These are phyloP conservation scores for Immersiella caudata DNA, from an alignment of 495 filamentous ascomycete genomes.

Conservation along the genomic window DNA sequence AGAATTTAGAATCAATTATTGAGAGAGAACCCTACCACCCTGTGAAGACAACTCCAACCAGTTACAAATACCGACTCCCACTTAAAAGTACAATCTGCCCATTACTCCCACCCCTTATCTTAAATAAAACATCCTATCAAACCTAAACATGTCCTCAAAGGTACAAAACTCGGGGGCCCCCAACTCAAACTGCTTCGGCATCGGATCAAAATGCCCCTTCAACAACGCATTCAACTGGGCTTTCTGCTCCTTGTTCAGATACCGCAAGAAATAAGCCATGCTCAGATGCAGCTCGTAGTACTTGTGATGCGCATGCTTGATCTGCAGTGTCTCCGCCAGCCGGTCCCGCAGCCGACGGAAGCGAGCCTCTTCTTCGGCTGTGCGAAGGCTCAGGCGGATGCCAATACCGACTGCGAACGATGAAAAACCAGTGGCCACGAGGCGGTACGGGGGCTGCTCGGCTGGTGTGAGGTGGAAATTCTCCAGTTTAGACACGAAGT, in stretches of 20 bases:
- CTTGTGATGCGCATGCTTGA: conserved; percentile 24
- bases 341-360: conserved; percentile 26
- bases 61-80: neutral
- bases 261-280: conserved; percentile 28
- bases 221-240: conserved; percentile 19
- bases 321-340: conserved; percentile 20
- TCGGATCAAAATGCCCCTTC: conserved; percentile 11
- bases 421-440: conserved; percentile 17
- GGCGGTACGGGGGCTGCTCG: conserved; percentile 17
- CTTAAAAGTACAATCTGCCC: neutral
- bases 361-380: conserved; percentile 12
- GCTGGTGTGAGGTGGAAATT: conserved; percentile 18
- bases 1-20: too few relatives aligned
- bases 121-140: conserved; percentile 27
- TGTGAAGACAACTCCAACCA: neutral
- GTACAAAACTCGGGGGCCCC: conserved; percentile 31
- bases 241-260: conserved; percentile 16
- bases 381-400: conserved; percentile 15
- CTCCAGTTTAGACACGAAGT: conserved; percentile 16
- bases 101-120: neutral
- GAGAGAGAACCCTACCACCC: too few relatives aligned
- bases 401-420: conserved; percentile 19
- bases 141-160: conserved; percentile 31
- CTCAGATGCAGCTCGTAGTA: conserved; percentile 28
- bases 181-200: conserved; percentile 27